These are phyloP conservation scores for Fusarium keratoplasticum DNA, from an alignment of 2,329 filamentous ascomycete species.

Conservation along the genomic window DNA sequence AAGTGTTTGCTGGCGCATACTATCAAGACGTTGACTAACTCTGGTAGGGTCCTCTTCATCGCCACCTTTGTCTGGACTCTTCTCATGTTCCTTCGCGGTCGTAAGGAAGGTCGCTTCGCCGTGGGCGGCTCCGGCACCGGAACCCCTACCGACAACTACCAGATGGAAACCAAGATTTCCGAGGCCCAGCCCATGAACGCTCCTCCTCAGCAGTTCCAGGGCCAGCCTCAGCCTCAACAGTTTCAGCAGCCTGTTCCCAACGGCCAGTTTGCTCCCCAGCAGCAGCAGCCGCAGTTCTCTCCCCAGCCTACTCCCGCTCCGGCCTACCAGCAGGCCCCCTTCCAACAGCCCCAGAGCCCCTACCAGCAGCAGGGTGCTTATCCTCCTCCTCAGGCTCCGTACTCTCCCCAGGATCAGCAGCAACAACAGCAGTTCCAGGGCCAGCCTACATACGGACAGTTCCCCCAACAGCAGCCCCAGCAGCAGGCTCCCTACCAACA, in stretches of 20 bases:
- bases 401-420: constrained; percentile 38
- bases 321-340: constrained; percentile 31
- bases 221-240: constrained; percentile 31
- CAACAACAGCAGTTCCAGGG: constrained; percentile 10
- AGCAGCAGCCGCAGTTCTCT: constrained; percentile 25
- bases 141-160: constrained; percentile 42
- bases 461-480: constrained; percentile 37
- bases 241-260: constrained; percentile 13
- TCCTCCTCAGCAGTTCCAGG: not conserved
- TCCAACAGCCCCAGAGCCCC: constrained; percentile 42
- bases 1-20: constrained; percentile 18
- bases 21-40: not conserved
- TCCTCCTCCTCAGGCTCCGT: constrained; percentile 34
- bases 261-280: constrained; percentile 12
- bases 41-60: constrained; percentile 53
- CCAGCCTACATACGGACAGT: constrained; percentile 34
- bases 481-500: constrained; percentile 30
- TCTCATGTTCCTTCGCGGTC: constrained; percentile 50
- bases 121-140: constrained; percentile 21
- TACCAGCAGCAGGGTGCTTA: constrained; percentile 46
- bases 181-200: constrained; percentile 37
- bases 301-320: constrained; percentile 20
- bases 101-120: constrained; percentile 53
- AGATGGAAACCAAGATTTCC: constrained; percentile 50
- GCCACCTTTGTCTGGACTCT: constrained; percentile 52